Base-by-base conservation (phyloP, 202 grass and related monocot genomes). In the Alloteropsis angusta region DNA sequence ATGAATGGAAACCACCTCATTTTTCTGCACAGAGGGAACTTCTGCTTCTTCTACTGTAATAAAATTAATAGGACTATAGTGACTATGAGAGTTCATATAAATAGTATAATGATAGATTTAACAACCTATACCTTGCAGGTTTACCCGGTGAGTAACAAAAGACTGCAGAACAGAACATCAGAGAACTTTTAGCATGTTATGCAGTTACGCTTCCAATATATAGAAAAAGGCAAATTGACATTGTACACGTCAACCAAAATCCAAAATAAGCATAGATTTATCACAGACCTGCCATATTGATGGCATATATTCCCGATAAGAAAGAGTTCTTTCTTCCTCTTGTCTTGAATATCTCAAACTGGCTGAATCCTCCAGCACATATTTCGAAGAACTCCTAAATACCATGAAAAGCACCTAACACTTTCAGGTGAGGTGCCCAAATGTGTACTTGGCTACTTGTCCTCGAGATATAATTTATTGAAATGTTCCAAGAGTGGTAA, bases 141-240 rank as follows among this genome's bases (percentile, higher is more conserved):
- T 80, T 89, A 94, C 79, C 71, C 87, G 83, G 78, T 98, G 92
- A 0, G 92, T 94, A 85, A 98, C 87, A 76, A 98, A 87, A 60
- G 91, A 83, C 89, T 98, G 95, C 84, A 98, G 14, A 87, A 79
- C 26, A 81, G 55, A 87, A 79, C 72, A 72, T 66, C 35, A 74
- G 74, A 84, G 8, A 73, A 52, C 14, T n/a, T 73, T 82, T 77
- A 86, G 68, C 54, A 22, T 70, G 21, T 49, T 68, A 72, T 71
- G 17, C 37, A 35, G 23, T 72, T 75, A 64, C 34, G 6, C 10
- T 60, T 76, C 63, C 14, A 48, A 70, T 23, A 71, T 2, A 77
- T 44, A 16, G 65, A 58, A 80, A 42, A 13, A 43, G 18, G 62
- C 15, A 66, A 55, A 34, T 14, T 41, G 16, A 49, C 52, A 73